Base-by-base conservation (phyloP, 2,329 filamentous ascomycete species). In the Metarhizium sp. region DNA sequence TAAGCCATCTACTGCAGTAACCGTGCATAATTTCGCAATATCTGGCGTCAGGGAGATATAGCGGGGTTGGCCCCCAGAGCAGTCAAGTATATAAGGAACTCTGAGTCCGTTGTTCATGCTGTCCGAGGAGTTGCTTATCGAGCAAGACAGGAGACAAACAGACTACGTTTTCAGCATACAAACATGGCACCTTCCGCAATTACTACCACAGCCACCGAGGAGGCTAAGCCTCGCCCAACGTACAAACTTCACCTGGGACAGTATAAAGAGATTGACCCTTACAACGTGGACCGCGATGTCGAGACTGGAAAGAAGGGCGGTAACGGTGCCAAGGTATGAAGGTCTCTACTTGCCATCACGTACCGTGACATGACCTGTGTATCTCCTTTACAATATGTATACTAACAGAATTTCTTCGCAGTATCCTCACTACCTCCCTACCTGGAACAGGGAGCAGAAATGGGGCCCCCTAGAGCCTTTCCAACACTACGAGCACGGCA, bases 401-500 rank as follows among this genome's bases (percentile, higher is more conserved):
- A 11, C 30, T 53, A 18, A 53, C 52, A 30, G 16, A 6, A n/a
- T 2, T 11, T 29, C n/a, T 6, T 38, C 10, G 57, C 40, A 82
- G 66, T 91, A 88, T 61, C 84, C 84, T 4, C 76, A 90, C 64
- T 92, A 92, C 66, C 78, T 90, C 8, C 86, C 87, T 2, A 84
- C 81, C 2, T 90, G 86, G 86, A 78, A 87, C 63, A 75, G 77
- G 45, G 76, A 82, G 59, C 79, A 84, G 69, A 77, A 76, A 59
- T 88, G 85, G 63, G 77, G 81, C 55, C 85, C 87, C 6, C 76
- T 89, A 7, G 73, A 85, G 59, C 81, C 79, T 1, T 92, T 90
- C 62, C 78, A 86, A 65, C 86, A 90, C 66, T 80, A 82, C 59
- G 88, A 92, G 55, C 87, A 87, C 63, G 88, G 88, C 62, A 85